Evolutionary conservation across 2,329 filamentous ascomycete species (phyloP).

Genomic region (Phialocephala subalpina): DNA sequence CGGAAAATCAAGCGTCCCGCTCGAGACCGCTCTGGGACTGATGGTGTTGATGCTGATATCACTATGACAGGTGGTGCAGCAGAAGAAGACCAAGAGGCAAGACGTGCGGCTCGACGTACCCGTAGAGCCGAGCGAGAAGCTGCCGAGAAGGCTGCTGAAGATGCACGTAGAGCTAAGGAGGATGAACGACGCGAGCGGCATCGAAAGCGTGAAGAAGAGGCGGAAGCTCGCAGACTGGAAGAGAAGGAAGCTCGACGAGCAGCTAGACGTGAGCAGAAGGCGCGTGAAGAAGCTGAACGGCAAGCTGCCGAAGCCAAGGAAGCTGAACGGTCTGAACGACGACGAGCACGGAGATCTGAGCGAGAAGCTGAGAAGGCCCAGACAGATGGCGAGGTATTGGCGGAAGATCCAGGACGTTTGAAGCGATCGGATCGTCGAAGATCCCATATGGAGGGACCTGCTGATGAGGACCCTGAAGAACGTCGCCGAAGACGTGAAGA

Average conservation of each 20-base stretch:
- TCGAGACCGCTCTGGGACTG: slow-evolving; percentile 47
- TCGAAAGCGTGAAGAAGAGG: slow-evolving; percentile 63
- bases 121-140: slow-evolving; percentile 61
- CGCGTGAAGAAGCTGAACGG: slow-evolving; percentile 51
- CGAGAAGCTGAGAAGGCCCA: slow-evolving; percentile 52
- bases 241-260: slow-evolving; percentile 67
- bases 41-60: slow-evolving; percentile 51
- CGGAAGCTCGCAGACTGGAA: slow-evolving; percentile 60
- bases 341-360: slow-evolving; percentile 53
- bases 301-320: slow-evolving; percentile 46
- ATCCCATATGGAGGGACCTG: slow-evolving; percentile 52
- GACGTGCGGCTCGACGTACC: slow-evolving; percentile 68
- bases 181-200: slow-evolving; percentile 63
- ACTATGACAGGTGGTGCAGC: slow-evolving; percentile 54
- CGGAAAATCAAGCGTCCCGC: slow-evolving; percentile 44
- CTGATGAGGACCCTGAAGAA: slow-evolving; percentile 59
- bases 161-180: slow-evolving; percentile 64
- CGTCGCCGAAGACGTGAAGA: slow-evolving; percentile 63
- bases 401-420: slow-evolving; percentile 51
- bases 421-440: slow-evolving; percentile 56
- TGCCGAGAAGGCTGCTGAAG: slow-evolving; percentile 57
- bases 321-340: slow-evolving; percentile 57
- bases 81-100: slow-evolving; percentile 61
- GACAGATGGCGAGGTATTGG: slow-evolving; percentile 54
- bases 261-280: slow-evolving; percentile 60